Conservation (phyloP, 345 rosid genomes). For the Moricandia arvensis region DNA sequence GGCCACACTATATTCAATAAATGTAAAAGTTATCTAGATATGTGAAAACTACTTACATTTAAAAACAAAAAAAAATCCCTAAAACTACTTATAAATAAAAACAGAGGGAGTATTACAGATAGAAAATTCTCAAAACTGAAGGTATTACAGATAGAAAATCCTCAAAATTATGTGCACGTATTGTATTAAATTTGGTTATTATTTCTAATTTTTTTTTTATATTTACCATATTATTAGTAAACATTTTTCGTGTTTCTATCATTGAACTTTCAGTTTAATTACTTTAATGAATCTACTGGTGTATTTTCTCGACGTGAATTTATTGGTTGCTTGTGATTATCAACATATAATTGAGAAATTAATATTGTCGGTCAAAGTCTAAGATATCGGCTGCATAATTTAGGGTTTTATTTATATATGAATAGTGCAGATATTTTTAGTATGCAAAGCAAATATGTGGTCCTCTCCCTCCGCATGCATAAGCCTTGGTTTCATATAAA, state of each 20-base stretch:
- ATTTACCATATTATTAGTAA: no score
- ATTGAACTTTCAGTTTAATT: neutral
- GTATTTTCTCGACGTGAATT: neutral
- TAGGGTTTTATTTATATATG: constrained; percentile 16
- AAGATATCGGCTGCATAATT: constrained; percentile 35
- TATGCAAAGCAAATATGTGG: constrained; percentile 22
- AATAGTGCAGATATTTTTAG: constrained; percentile 11
- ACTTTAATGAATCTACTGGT: neutral
- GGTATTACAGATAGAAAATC: neutral
- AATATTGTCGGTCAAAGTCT: constrained; percentile 29
- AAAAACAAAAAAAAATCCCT: no score
- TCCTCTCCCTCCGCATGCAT: constrained; percentile 21
- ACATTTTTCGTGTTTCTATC: neutral
- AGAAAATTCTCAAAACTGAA: no score
- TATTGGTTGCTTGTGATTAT: neutral
- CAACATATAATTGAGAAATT: neutral
- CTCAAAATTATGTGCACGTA: neutral
- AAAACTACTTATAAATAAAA: no score
- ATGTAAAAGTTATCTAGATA: no score
- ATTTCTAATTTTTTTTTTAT: no score
- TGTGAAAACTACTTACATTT: no score
- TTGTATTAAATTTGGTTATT: neutral
- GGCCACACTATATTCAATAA: no score
- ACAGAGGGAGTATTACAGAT: no score
- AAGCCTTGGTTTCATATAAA: constrained; percentile 24